Evolutionary conservation across 768 basidiomycete genomes (phyloP).

Genomic region (Collybia sordida): DNA sequence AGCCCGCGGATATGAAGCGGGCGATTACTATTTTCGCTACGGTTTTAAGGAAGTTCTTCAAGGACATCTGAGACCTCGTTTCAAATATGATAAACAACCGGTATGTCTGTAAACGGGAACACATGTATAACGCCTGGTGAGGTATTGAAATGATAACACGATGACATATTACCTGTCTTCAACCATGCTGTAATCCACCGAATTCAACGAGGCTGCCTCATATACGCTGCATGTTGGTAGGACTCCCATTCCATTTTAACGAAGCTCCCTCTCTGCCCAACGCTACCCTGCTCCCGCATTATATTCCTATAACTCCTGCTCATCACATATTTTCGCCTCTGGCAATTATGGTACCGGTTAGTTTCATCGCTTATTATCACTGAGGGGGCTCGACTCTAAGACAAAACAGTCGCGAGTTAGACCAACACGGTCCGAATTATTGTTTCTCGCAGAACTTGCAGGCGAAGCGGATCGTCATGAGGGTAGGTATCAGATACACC

Average conservation of each 20-base stretch:
- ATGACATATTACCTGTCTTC: neutral
- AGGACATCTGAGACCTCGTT: slow-evolving; percentile 7
- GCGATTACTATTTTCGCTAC: slow-evolving; percentile 44
- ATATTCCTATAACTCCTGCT: too few relatives aligned
- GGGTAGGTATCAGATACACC: slow-evolving; percentile 42
- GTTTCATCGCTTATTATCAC: neutral
- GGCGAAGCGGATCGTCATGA: slow-evolving; percentile 89
- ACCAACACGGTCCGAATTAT: slow-evolving; percentile 35
- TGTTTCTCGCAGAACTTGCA: slow-evolving; percentile 76
- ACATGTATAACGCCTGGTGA: neutral
- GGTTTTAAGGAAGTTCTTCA: slow-evolving; percentile 44
- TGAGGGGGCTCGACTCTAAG: neutral
- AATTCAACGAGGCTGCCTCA: neutral
- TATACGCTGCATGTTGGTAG: neutral
- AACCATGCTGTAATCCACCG: neutral
- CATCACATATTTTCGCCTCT: neutral
- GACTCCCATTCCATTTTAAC: neutral
- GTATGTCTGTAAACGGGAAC: neutral
- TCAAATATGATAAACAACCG: neutral
- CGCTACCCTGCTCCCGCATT: too few relatives aligned
- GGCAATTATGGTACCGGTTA: neutral
- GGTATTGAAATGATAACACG: neutral
- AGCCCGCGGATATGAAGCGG: slow-evolving; percentile 44
- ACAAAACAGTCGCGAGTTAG: slow-evolving; percentile 10
- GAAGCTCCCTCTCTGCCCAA: too few relatives aligned